Base-by-base conservation (phyloP, 176 grass and related monocot species). In the Aegilops bicornis region DNA sequence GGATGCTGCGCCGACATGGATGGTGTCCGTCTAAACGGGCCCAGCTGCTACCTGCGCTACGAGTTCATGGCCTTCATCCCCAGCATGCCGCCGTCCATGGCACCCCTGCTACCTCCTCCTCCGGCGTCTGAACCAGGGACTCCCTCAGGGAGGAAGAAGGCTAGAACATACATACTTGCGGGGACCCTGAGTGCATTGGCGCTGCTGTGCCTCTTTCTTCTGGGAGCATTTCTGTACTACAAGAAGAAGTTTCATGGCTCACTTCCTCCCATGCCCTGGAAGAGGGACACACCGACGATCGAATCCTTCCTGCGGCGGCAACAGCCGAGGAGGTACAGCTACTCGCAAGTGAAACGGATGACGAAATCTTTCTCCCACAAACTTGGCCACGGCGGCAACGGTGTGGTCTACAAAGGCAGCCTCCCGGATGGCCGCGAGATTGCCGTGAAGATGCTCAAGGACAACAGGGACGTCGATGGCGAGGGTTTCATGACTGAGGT, bases 401-500 rank as follows among this genome's bases (percentile, higher is more conserved):
- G 88, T 33, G 56, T 30, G 40, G 89, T 94, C 23, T 91, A 83
- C 83, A 89, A 84, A 47, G 92, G 92, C 47, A 79, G 67, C 20
- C 86, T 91, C 62, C 59, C 30, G 8, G 83, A 87, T 13, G 84
- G 80, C 16, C 43, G 39, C 23, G 76, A 66, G 11, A 39, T 91
- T 2, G 92, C 92, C 0, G 86, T 94, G 17, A 94, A 91, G 80
- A 80, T 94, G 33, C 79, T 91, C 24, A 87, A 79, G 74, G 89
- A 91, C 17, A 50, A 32, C 66, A 86, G 79, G 75, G 72, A 75
- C 72, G 9, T 73, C 1, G 87, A 77, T 2, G 87, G 80, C 4
- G 76, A 80, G 16, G 89, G 87, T 35, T 91, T 94, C 82, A 36
- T 80, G 37, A 94, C 85, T 42, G 92, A 94, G 80, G 87, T 91